Evolutionary conservation across 2,329 filamentous ascomycete genomes (phyloP).

Genomic region (Diaporthe longicolla): DNA sequence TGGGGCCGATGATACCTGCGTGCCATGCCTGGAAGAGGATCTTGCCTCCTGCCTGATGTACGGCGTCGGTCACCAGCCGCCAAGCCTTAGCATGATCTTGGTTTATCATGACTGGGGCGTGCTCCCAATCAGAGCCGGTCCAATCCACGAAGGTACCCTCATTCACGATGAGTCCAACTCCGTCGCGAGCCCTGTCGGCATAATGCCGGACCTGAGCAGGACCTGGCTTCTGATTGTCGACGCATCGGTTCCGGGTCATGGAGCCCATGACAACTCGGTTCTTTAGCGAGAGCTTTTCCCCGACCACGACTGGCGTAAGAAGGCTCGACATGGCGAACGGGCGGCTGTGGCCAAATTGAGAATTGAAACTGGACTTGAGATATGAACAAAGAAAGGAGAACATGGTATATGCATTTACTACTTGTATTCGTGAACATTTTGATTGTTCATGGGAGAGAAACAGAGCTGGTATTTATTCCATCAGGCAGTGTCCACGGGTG

Average conservation of each 20-base stretch:
- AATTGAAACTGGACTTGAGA: background rate
- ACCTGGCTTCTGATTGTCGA: conserved; percentile 21
- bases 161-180: conserved; percentile 23
- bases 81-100: conserved; percentile 54
- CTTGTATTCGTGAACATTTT: background rate
- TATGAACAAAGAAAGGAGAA: too few relatives aligned
- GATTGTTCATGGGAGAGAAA: background rate
- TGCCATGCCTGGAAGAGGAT: conserved; percentile 70
- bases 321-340: background rate
- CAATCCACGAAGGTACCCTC: conserved; percentile 39
- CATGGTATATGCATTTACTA: background rate
- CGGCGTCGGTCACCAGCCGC: conserved; percentile 66
- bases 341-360: background rate
- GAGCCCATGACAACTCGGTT: conserved; percentile 31
- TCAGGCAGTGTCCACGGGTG: too few relatives aligned
- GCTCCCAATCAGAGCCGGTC: conserved; percentile 2
- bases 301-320: background rate
- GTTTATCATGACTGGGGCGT: conserved; percentile 35
- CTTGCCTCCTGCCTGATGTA: conserved; percentile 66
- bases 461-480: background rate
- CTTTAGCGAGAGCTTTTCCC: background rate
- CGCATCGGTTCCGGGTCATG: conserved; percentile 29
- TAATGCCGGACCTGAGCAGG: conserved; percentile 5
- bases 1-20: conserved; percentile 23
- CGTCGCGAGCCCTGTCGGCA: conserved; percentile 11